Evolutionary conservation across 1,139 yeast species (phyloP).

Genomic region (Debaryomyces sp.): DNA sequence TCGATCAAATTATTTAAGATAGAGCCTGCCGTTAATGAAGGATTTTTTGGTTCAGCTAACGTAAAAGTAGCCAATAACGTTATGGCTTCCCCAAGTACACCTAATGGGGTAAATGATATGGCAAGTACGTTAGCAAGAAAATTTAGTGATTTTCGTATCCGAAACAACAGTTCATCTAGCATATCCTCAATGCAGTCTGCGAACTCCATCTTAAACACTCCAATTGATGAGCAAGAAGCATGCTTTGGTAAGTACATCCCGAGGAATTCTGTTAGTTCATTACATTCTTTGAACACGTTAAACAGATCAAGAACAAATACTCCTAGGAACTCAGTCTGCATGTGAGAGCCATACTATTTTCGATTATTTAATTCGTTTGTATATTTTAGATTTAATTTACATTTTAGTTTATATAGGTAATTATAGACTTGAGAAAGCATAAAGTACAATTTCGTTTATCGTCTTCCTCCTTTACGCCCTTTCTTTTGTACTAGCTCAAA

Average conservation of each 20-base stretch:
- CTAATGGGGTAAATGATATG: slow-evolving; percentile 55
- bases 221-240: slow-evolving; percentile 35
- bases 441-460: slow-evolving; percentile 10
- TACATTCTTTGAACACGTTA: slow-evolving; percentile 46
- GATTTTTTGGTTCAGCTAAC: slow-evolving; percentile 37
- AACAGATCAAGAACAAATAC: slow-evolving; percentile 43
- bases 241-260: slow-evolving; percentile 18
- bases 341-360: slow-evolving; percentile 11
- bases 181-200: slow-evolving; percentile 24
- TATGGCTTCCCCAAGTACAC: slow-evolving; percentile 31
- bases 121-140: slow-evolving; percentile 52
- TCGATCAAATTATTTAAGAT: slow-evolving; percentile 61
- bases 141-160: slow-evolving; percentile 46
- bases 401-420: background rate
- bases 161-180: slow-evolving; percentile 24
- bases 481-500: slow-evolving; percentile 82
- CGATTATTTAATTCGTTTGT: background rate
- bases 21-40: slow-evolving; percentile 40
- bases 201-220: slow-evolving; percentile 26
- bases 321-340: slow-evolving; percentile 44
- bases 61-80: slow-evolving; percentile 21
- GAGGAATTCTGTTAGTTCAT: slow-evolving; percentile 40
- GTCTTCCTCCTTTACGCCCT: slow-evolving; percentile 42
- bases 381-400: slow-evolving; percentile 1
- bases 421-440: background rate